Evolutionary conservation across 176 grass and related monocot genomes (phyloP).

Genomic region (Phoenix roebelenii): DNA sequence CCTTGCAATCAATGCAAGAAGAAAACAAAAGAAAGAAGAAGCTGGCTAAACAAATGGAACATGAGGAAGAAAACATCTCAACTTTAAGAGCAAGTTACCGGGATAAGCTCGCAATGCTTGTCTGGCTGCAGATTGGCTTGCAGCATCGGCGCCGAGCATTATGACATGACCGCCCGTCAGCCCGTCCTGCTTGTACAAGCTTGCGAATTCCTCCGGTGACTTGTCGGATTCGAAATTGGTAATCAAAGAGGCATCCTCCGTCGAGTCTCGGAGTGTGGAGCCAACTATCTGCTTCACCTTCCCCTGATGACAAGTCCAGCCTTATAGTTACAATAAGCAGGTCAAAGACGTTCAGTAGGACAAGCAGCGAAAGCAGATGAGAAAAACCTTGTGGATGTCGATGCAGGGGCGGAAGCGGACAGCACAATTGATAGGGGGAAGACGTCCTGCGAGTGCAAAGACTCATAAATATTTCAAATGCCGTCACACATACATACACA

Average conservation of each 20-base stretch:
- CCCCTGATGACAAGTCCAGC: constrained; percentile 31
- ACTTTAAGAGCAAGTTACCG: constrained; percentile 34
- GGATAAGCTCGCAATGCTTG: constrained; percentile 68
- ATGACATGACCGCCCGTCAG: constrained; percentile 73
- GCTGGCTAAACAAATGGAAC: too few relatives aligned
- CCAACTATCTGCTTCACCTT: constrained; percentile 99
- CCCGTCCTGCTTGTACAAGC: constrained; percentile 55
- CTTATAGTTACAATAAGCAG: too few relatives aligned
- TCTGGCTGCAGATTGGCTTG: constrained; percentile 51
- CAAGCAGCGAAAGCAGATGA: background rate
- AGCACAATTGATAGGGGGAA: constrained; percentile 10
- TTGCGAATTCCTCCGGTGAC: constrained; percentile 49
- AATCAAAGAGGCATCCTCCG: constrained; percentile 24
- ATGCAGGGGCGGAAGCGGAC: constrained; percentile 72
- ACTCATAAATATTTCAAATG: too few relatives aligned
- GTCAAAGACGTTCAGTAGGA: too few relatives aligned
- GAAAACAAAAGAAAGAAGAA: too few relatives aligned
- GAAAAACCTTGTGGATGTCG: constrained; percentile 78
- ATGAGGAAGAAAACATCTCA: too few relatives aligned
- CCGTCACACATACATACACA: too few relatives aligned
- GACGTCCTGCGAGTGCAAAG: background rate
- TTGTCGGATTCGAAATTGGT: constrained; percentile 92
- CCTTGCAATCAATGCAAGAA: too few relatives aligned
- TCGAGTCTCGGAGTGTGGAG: constrained; percentile 65
- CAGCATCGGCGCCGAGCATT: constrained; percentile 77